Percentiles rank a stretch among this genome's conserved stretches.
These are phyloP conservation scores for Cercospora zeina DNA, from an alignment of 2,329 filamentous ascomycete species.

Conservation along the genomic window DNA sequence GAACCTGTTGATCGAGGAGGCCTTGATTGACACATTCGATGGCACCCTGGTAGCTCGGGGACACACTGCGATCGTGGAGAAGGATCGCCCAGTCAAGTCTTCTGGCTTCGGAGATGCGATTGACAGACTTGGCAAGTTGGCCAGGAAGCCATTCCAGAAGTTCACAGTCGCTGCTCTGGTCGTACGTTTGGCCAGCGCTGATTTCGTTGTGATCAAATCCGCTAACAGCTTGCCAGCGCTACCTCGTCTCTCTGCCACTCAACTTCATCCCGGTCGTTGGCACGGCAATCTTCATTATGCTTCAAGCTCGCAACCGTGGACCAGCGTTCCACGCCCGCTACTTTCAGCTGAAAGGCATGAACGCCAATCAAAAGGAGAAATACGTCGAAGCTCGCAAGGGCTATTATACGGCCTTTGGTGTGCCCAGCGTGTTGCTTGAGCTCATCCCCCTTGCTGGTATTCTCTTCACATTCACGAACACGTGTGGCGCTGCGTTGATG, in stretches of 20 bases:
- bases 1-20: constrained; percentile 76
- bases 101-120: constrained; percentile 54
- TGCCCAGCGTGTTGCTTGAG: constrained; percentile 78
- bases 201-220: not conserved
- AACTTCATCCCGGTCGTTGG: constrained; percentile 92
- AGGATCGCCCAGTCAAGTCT: constrained; percentile 70
- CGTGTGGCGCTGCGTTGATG: constrained; percentile 91
- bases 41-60: constrained; percentile 61
- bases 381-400: constrained; percentile 71
- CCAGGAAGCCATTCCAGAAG: constrained; percentile 56
- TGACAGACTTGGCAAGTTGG: constrained; percentile 57
- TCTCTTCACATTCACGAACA: constrained; percentile 86
- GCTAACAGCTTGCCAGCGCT: constrained; percentile 48
- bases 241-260: constrained; percentile 81
- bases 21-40: constrained; percentile 86
- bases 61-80: constrained; percentile 64
- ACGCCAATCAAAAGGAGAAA: constrained; percentile 60
- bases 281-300: constrained; percentile 73
- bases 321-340: constrained; percentile 58
- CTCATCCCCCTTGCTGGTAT: constrained; percentile 80
- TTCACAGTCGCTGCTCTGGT: constrained; percentile 63
- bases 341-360: constrained; percentile 89
- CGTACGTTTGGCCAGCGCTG: not conserved
- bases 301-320: constrained; percentile 62
- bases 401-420: constrained; percentile 77